Base-by-base conservation (phyloP, 345 rosid genomes). In the Punica granatum region DNA sequence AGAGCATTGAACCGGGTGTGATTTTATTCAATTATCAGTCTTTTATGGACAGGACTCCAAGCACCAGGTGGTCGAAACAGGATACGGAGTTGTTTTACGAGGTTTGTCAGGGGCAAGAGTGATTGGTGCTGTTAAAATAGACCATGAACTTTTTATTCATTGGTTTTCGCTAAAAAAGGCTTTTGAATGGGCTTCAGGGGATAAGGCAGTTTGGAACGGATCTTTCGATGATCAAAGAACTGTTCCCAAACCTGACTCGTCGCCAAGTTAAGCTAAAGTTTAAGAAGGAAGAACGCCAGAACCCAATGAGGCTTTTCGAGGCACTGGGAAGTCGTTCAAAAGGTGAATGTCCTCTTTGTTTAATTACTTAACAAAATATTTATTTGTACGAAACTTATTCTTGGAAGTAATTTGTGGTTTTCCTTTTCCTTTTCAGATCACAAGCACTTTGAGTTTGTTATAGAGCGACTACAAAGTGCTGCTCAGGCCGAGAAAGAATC, bases 81-180 rank as follows among this genome's bases (percentile, higher is more conserved):
- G 97, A 90, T 44, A 90, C 97, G 7, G 87, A 88, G 62, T 76
- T 84, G 76, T 92, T 90, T 76, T 90, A 90, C 63, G 87, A 84
- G 93, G 97, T 88, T 72, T 4, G 33, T 10, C 18, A 26, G 34
- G 16, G 61, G 61, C 34, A 56, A n/a, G 61, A 56, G 26, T 23
- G 11, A 30, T 13, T 26, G 25, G 19, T 56, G 32, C 39, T 46
- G 42, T 48, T 37, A 2, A 36, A 32, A 19, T 48, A 32, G 30
- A 46, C 21, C 18, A 32, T 34, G 31, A 18, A 37, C 15, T 65
- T 46, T 32, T 18, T 46, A 28, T 48, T 46, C 28, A 19, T 39
- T 28, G 36, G 18, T 28, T 58, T 18, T 33, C 15, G 2, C 30
- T 2, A 69, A 63, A 25, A n/a, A 4, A 30, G 44, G 9, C 37